Base-by-base conservation (phyloP, 345 rosid genomes). In the Hibiscus trionum region DNA sequence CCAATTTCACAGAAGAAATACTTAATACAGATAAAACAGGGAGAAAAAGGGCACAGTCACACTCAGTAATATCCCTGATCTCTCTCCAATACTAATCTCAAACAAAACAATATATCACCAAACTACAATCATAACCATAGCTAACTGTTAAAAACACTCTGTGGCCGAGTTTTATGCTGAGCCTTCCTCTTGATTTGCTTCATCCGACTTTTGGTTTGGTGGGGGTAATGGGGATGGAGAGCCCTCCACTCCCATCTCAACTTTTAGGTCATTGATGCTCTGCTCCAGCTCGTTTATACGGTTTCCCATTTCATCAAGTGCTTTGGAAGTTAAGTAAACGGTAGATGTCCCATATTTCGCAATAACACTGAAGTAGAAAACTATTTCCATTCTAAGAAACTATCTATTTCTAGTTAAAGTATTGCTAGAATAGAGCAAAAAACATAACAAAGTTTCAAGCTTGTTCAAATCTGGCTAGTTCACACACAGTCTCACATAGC, bases 221-320 rank as follows among this genome's bases (percentile, higher is more conserved):
- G 87, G 81, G 61, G 77, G 47, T 70, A 76, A 68, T 11, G 91
- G 86, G 37, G 91, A 82, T 52, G 90, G 91, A 26, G 90, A 83
- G 16, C 87, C 92, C 74, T 89, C 94, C 67, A 87, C 83, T 17
- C 89, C 94, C 89, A 87, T 82, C 76, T 85, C 89, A 69, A 86
- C 69, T 76, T 78, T 80, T 12, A 89, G 81, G 59, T 86, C 90
- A 26, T 86, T 81, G 71, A 89, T 84, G 86, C 89, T 87, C 80
- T 87, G 85, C 80, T 87, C 95, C 84, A 87, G 75, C 72, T 89
- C 90, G 47, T 87, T 82, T 76, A 87, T 84, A 58, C 92, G 85
- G 81, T 29, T 65, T 66, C 95, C 92, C 95, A 89, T 89, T 64
- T 89, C 90, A 79, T 89, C 95, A 37, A 89, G 95, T 87, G 82